These are phyloP conservation scores for Acanthamoeba culbertsoni DNA, from an alignment of 208 protist genomes.

Conservation along the genomic window DNA sequence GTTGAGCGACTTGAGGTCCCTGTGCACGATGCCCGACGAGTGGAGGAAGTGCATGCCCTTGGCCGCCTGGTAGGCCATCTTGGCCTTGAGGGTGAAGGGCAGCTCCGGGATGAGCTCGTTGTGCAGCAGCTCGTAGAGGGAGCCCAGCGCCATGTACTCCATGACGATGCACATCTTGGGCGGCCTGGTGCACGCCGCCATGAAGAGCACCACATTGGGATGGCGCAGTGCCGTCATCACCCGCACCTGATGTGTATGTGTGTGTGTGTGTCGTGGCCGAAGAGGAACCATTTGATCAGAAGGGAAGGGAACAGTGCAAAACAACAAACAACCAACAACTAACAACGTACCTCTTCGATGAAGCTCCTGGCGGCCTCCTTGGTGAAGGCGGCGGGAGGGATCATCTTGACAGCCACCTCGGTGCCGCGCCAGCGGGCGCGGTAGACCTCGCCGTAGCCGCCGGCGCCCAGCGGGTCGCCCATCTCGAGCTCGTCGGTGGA, in stretches of 20 bases:
- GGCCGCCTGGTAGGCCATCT: slow-evolving; percentile 36
- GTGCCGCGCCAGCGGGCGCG: neutral
- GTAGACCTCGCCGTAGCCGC: slow-evolving; percentile 25
- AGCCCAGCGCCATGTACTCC: slow-evolving; percentile 7
- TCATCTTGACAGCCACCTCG: slow-evolving; percentile 32
- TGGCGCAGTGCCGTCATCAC: slow-evolving; percentile 67
- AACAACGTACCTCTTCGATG: slow-evolving; percentile 26
- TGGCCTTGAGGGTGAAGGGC: slow-evolving; percentile 28
- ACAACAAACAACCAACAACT: no score
- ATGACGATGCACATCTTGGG: slow-evolving; percentile 38
- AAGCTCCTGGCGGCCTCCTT: slow-evolving; percentile 13
- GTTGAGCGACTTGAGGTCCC: slow-evolving; percentile 32
- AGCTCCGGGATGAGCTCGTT: slow-evolving; percentile 32
- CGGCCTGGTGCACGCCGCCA: slow-evolving; percentile 61
- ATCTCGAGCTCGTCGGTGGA: slow-evolving; percentile 5
- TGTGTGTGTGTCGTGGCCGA: no score
- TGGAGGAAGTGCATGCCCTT: slow-evolving; percentile 44
- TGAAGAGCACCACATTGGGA: slow-evolving; percentile 74
- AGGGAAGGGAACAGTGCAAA: no score
- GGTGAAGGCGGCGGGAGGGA: neutral
- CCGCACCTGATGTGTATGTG: no score
- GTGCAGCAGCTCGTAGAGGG: slow-evolving; percentile 20
- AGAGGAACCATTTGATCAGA: no score
- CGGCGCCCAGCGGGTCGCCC: slow-evolving; percentile 8
- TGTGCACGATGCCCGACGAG: slow-evolving; percentile 27